Evolutionary conservation across 2,329 filamentous ascomycete genomes (phyloP).

Genomic region (Clarireedia paspali): DNA sequence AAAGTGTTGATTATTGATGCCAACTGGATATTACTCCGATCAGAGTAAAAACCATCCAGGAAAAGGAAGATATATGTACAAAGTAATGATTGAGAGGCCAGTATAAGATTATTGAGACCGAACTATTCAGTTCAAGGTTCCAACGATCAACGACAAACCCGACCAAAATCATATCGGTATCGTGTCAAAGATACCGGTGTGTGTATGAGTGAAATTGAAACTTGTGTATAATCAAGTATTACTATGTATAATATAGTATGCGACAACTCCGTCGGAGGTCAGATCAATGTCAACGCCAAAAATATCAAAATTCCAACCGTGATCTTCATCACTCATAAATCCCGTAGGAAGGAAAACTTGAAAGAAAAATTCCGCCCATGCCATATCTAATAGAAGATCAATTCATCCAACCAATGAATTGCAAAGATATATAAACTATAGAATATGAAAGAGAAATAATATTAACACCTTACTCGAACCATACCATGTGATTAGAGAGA

Average conservation of each 20-base stretch:
- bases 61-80: too few relatives aligned
- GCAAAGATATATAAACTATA: neutral
- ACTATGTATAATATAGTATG: neutral
- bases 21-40: too few relatives aligned
- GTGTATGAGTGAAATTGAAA: too few relatives aligned
- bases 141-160: too few relatives aligned
- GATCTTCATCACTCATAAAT: neutral
- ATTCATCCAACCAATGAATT: conserved; percentile 8
- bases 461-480: conserved; percentile 13
- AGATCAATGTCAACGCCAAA: neutral
- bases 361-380: neutral
- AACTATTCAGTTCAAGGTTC: too few relatives aligned
- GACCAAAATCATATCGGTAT: too few relatives aligned
- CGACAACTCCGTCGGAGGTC: neutral
- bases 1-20: too few relatives aligned
- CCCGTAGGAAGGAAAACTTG: neutral
- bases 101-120: too few relatives aligned
- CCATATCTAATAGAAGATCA: conserved; percentile 2
- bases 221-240: neutral
- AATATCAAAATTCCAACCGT: neutral
- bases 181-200: too few relatives aligned
- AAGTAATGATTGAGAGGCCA: too few relatives aligned
- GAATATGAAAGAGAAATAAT: conserved; percentile 1
- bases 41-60: too few relatives aligned
- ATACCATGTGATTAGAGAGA: conserved; percentile 9